phyloP scores from a whole-genome alignment of 2,329 filamentous ascomycete species.

The Aphanocladium album region DNA sequence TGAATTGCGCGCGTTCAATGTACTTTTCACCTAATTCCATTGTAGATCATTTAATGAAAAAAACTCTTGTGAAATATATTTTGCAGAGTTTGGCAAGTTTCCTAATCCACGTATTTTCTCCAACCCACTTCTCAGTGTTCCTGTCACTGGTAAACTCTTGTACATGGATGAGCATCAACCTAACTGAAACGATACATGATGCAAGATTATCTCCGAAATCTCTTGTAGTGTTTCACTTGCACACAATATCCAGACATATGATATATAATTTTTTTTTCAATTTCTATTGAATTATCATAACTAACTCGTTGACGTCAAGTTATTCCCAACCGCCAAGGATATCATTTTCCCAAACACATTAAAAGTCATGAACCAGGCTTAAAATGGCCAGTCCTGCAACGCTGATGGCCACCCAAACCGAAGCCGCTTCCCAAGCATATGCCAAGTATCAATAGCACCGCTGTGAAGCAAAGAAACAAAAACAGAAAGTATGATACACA shows the following conservation, averaged over 20 bases:
- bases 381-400: background rate
- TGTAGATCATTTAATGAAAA: too few relatives aligned
- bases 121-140: too few relatives aligned
- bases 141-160: too few relatives aligned
- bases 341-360: slow-evolving; percentile 1
- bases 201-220: background rate
- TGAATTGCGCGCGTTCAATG: too few relatives aligned
- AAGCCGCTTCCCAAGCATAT: background rate
- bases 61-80: background rate
- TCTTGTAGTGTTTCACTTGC: background rate
- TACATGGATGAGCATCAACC: background rate
- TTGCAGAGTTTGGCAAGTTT: background rate
- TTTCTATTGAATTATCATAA: background rate
- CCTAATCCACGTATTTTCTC: too few relatives aligned
- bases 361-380: background rate
- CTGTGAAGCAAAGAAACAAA: background rate
- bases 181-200: background rate
- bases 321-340: slow-evolving; percentile 1
- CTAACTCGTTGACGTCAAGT: background rate
- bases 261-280: background rate
- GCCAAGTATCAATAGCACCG: background rate
- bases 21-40: too few relatives aligned
- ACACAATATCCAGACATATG: background rate
- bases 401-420: background rate
- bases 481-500: slow-evolving; percentile 1